A percentile compares a stretch with the other conserved stretches of the same genome.
Conservation (phyloP, 371 early-diverging fungal genomes). For the Rhizopus stolonifer region DNA sequence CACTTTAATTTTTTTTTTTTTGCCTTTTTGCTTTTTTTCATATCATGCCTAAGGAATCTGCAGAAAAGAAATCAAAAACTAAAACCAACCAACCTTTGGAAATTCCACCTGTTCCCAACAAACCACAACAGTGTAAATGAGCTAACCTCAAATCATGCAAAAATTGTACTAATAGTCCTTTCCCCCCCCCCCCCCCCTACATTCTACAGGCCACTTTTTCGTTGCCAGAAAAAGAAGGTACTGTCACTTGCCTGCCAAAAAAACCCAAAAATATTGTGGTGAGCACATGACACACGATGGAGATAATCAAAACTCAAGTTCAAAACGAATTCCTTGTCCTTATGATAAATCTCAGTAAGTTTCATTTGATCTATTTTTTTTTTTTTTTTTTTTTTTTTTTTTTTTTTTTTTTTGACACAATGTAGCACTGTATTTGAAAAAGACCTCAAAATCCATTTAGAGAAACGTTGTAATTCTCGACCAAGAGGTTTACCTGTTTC, state of each 20-base stretch:
- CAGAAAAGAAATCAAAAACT: conserved; percentile 11
- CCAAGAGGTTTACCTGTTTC: conserved; percentile 54
- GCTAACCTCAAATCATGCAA: neutral
- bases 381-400: no score
- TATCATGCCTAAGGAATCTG: conserved; percentile 10
- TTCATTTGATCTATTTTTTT: no score
- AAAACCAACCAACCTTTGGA: conserved; percentile 12
- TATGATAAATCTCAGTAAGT: conserved; percentile 77
- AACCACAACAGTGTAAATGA: conserved; percentile 46
- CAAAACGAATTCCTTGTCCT: conserved; percentile 74
- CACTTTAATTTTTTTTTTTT: neutral
- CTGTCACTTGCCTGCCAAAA: conserved; percentile 64
- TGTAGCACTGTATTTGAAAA: conserved; percentile 64
- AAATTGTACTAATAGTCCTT: neutral
- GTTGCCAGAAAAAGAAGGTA: conserved; percentile 56
- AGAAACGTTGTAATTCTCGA: conserved; percentile 66
- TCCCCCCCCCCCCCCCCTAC: no score
- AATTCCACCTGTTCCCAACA: conserved; percentile 46
- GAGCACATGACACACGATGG: conserved; percentile 61
- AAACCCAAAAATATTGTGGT: conserved; percentile 67
- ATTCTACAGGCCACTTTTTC: conserved; percentile 41
- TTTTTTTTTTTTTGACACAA: no score
- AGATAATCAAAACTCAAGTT: conserved; percentile 15
- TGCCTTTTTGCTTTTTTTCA: neutral
- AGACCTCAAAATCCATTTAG: conserved; percentile 67